Percentiles rank a stretch among this genome's conserved stretches.
phyloP scores from a whole-genome alignment of 176 grass and related monocot genomes.

The Zea mays region DNA sequence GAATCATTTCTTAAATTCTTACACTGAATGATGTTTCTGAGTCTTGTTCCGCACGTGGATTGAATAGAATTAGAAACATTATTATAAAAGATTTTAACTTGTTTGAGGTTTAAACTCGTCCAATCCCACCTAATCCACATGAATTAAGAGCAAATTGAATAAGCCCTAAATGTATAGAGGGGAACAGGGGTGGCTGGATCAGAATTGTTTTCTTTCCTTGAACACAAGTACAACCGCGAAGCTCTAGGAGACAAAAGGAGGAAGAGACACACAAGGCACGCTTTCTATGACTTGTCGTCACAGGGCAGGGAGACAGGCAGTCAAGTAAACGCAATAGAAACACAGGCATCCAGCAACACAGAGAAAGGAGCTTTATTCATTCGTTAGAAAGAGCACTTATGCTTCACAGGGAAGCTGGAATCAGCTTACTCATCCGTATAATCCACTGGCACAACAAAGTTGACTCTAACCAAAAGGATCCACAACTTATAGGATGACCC shows the following conservation, averaged over 20 bases:
- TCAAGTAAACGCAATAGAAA: not conserved
- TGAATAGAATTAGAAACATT: too few species aligned
- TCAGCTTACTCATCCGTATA: conserved; percentile 38
- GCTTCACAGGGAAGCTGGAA: conserved; percentile 32
- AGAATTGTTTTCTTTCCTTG: conserved; percentile 1
- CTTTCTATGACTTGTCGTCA: conserved; percentile 23
- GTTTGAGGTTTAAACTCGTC: too few species aligned
- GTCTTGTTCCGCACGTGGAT: too few species aligned
- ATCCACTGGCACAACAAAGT: conserved; percentile 42
- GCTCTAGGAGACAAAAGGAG: conserved; percentile 8
- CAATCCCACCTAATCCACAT: too few species aligned
- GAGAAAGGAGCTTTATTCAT: conserved; percentile 52
- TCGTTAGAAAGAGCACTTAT: conserved; percentile 48
- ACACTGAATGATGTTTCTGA: too few species aligned
- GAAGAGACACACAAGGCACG: conserved; percentile 15
- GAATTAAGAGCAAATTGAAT: too few species aligned
- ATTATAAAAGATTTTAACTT: too few species aligned
- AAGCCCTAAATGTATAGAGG: not conserved
- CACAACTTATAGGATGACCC: conserved; percentile 32
- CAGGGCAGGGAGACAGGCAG: not conserved
- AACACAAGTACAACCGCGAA: conserved; percentile 16
- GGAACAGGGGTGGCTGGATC: not conserved
- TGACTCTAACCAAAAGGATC: conserved; percentile 38
- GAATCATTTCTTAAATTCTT: too few species aligned
- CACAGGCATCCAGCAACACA: not conserved